Evolutionary conservation across 805 yeast species (phyloP), one percentile per base, ranked within the genome.

Genomic region (Cyberlindnera mississippiensis): DNA sequence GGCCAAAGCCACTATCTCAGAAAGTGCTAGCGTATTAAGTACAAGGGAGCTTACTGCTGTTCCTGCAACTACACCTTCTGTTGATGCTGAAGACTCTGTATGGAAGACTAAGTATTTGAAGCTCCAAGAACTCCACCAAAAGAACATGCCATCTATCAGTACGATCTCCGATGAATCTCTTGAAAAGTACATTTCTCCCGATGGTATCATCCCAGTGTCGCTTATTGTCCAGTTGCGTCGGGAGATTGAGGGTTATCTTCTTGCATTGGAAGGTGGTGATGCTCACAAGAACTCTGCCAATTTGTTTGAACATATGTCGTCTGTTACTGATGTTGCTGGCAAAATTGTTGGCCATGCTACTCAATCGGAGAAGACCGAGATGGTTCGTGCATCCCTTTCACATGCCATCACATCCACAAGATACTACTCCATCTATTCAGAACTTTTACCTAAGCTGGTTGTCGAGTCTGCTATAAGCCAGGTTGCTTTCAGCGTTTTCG

Each of bases 401-500:
- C 88, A 84, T 61, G 75, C 81, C 1, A 77, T 91, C 32, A 80
- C 96, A 4, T 73, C 88, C 1, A 76, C 90, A 1, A 72, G 96
- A 54, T 86, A 87, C 56, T 84, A 69, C 60, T 76, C 85, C 1
- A 65, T 80, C 10, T 82, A 84, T 51, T 67, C 74, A 4, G 70
- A 72, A n/a, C 55, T 85, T 3, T 63, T 87, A 41, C 96, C 96
- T 1, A 73, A 72, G 40, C 64, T 83, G 16, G 73, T 88, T 2
- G 72, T 89, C 15, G 83, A 87, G 61, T 75, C 88, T 17, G 82
- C 97, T 0, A 65, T 86, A 9, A 75, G 85, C 33, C 96, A 89
- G 55, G 66, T 89, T 28, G 72, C 82, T 7, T 82, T 80, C 56
- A 64, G 82, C 2, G 65, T 82, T 18, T 81, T 85, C 55, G 85